Percentiles rank a stretch among this genome's conserved stretches.
phyloP scores from a whole-genome alignment of 2,329 filamentous ascomycete species.

The Capronia coronata region DNA sequence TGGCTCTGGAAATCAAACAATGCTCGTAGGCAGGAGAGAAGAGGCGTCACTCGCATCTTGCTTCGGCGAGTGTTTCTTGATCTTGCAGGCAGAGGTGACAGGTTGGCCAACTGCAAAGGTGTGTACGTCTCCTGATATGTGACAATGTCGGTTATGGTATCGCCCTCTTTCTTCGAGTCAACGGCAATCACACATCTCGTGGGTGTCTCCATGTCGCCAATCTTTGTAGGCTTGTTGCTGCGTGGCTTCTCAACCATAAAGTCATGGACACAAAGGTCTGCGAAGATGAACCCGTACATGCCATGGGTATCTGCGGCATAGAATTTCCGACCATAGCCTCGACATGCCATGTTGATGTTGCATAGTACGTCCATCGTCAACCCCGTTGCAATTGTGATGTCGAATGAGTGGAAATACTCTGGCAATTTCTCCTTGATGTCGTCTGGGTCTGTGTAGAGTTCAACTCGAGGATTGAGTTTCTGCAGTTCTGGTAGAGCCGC shows the following conservation, averaged over 20 bases:
- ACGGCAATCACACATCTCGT: constrained; percentile 71
- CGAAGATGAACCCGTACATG: constrained; percentile 91
- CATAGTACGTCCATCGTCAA: constrained; percentile 67
- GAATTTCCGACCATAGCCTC: constrained; percentile 70
- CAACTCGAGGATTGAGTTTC: constrained; percentile 83
- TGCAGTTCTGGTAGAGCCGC: constrained; percentile 71
- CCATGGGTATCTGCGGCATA: constrained; percentile 85
- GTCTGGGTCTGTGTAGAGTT: constrained; percentile 62
- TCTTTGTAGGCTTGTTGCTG: constrained; percentile 61
- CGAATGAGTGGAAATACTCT: constrained; percentile 71
- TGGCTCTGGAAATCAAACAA: constrained; percentile 77
- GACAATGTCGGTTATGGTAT: constrained; percentile 73
- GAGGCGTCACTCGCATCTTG: constrained; percentile 67
- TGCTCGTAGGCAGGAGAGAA: constrained; percentile 78
- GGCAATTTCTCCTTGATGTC: constrained; percentile 62
- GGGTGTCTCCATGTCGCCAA: constrained; percentile 58
- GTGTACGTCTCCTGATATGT: constrained; percentile 89
- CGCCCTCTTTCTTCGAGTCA: constrained; percentile 60
- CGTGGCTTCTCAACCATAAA: constrained; percentile 82
- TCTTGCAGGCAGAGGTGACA: constrained; percentile 67
- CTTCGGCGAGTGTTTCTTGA: constrained; percentile 61
- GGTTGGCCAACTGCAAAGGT: constrained; percentile 78
- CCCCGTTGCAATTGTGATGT: constrained; percentile 85
- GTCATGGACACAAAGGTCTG: constrained; percentile 82
- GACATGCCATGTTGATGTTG: constrained; percentile 78